Conservation (phyloP, 257 asterid genomes). For the Sherardia arvensis region DNA sequence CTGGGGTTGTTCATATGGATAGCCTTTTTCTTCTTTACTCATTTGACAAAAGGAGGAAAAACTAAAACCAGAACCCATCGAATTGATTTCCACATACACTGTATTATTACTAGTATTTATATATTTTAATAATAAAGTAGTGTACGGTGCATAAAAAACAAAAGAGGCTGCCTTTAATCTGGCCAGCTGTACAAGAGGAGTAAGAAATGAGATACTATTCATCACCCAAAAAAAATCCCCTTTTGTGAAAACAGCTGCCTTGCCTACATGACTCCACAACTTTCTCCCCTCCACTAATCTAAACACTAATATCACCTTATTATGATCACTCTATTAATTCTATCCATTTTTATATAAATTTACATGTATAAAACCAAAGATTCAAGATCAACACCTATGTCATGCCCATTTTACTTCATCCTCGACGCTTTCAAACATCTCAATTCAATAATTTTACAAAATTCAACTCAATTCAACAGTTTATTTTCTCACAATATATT, state of each 20-base stretch:
- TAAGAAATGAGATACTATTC: not conserved
- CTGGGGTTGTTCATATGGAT: not conserved
- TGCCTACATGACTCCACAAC: not conserved
- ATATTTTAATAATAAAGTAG: not conserved
- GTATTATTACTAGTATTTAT: too few species aligned
- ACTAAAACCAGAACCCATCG: not conserved
- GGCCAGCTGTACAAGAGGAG: slow-evolving; percentile 2
- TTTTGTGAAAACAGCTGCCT: not conserved
- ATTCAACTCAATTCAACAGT: too few species aligned
- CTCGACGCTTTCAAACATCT: too few species aligned
- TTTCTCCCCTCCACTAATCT: not conserved
- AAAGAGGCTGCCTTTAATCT: slow-evolving; percentile 1
- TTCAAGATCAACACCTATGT: too few species aligned
- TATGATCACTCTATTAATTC: too few species aligned
- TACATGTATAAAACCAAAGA: too few species aligned
- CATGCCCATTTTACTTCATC: too few species aligned
- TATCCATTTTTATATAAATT: too few species aligned
- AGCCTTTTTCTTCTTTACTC: not conserved
- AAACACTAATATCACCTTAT: too few species aligned
- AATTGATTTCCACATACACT: not conserved
- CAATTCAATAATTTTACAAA: too few species aligned
- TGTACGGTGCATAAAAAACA: not conserved
- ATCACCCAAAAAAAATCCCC: not conserved
- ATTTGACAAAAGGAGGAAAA: not conserved
- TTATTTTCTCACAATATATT: too few species aligned